phyloP scores from a whole-genome alignment of 2,329 filamentous ascomycete species.

The Neofusicoccum kwambonambiense region DNA sequence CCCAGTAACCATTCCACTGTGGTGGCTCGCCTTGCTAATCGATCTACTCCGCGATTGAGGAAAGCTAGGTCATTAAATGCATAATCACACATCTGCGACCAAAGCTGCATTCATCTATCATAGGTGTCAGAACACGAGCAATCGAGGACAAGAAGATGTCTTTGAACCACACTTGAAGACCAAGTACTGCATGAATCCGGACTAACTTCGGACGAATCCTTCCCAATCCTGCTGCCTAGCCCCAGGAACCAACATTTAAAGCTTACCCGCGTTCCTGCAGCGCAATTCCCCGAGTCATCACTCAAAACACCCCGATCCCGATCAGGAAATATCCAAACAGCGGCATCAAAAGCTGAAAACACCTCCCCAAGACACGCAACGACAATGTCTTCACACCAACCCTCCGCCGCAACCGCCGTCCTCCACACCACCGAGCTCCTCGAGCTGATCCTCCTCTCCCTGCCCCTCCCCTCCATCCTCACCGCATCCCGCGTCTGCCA shows the following conservation, averaged over 20 bases:
- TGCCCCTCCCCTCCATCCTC: background rate
- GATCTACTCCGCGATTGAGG: no score
- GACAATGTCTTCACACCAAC: background rate
- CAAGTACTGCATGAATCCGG: background rate
- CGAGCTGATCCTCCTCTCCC: slow-evolving; percentile 8
- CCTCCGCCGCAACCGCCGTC: background rate
- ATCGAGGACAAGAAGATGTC: no score
- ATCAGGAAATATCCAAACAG: background rate
- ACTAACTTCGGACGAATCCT: background rate
- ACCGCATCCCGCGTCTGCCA: background rate
- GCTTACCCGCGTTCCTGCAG: background rate
- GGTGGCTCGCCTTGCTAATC: no score
- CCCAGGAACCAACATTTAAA: background rate
- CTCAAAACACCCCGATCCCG: background rate
- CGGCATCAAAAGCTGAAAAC: background rate
- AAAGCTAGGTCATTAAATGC: no score
- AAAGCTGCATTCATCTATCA: no score
- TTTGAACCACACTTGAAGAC: no score
- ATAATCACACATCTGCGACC: no score
- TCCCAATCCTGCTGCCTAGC: background rate
- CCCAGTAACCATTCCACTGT: no score
- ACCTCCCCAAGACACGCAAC: background rate
- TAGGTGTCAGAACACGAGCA: no score
- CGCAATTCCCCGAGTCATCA: background rate
- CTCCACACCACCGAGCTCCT: slow-evolving; percentile 14